These are phyloP conservation scores for Pseudogymnoascus sp. DNA, from an alignment of 2,329 filamentous ascomycete genomes.

Conservation along the genomic window DNA sequence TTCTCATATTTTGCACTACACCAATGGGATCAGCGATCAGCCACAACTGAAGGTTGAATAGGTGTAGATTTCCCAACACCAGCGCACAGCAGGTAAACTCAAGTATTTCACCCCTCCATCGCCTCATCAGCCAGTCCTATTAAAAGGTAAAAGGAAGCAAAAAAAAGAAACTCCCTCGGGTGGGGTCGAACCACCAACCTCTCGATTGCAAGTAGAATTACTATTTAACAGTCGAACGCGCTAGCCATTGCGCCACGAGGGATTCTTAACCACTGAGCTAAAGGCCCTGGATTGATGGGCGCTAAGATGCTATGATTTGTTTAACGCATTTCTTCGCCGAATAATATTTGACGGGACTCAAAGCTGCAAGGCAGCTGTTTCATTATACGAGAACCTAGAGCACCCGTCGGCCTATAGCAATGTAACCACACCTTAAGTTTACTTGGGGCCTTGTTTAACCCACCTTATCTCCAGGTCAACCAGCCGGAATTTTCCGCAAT, in stretches of 20 bases:
- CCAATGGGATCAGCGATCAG: not conserved
- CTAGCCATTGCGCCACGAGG: conserved; percentile 10
- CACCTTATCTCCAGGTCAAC: not conserved
- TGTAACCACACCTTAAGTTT: not conserved
- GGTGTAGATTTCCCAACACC: not conserved
- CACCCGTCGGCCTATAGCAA: not conserved
- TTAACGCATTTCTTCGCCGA: not conserved
- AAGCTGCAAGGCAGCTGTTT: not conserved
- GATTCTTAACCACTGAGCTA: conserved; percentile 7
- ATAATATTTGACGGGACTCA: not conserved
- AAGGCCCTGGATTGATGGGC: not conserved
- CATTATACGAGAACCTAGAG: not conserved
- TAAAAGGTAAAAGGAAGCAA: too few relatives aligned
- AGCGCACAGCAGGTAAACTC: not conserved
- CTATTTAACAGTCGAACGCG: conserved; percentile 9
- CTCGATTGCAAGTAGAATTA: conserved; percentile 6
- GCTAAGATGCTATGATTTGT: not conserved
- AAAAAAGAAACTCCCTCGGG: conserved; percentile 2
- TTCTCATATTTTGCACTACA: not conserved
- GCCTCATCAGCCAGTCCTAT: too few relatives aligned
- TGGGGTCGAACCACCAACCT: conserved; percentile 10
- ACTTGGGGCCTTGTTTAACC: not conserved
- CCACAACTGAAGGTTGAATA: not conserved
- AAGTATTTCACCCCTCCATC: too few relatives aligned
- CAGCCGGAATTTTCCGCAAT: not conserved